These are phyloP conservation scores for Sugiyamaella japonica DNA, from an alignment of 1,139 yeast genomes.

Conservation along the genomic window DNA sequence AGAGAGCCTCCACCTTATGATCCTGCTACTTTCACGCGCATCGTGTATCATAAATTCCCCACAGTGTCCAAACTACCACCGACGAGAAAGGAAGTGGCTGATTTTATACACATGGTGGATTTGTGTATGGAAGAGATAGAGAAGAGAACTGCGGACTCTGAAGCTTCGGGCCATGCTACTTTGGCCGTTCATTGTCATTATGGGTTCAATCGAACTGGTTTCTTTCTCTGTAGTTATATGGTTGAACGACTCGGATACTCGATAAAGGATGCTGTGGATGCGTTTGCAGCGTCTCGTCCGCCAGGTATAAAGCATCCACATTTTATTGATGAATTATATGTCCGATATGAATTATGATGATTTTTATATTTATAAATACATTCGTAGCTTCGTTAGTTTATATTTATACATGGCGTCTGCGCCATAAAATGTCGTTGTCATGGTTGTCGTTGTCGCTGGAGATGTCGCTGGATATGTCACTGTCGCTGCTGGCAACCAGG, in stretches of 20 bases:
- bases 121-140: constrained; percentile 43
- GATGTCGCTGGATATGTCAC: constrained; percentile 1
- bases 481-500: not conserved
- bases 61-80: constrained; percentile 81
- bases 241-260: constrained; percentile 60
- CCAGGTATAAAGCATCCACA: constrained; percentile 83
- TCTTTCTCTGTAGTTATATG: constrained; percentile 67
- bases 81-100: constrained; percentile 57
- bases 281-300: constrained; percentile 56
- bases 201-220: constrained; percentile 81
- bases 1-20: constrained; percentile 76
- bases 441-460: constrained; percentile 19
- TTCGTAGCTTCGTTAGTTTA: constrained; percentile 6
- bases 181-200: constrained; percentile 79
- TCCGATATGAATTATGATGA: constrained; percentile 49
- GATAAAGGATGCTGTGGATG: constrained; percentile 63
- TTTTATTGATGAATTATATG: constrained; percentile 70
- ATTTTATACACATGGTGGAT: constrained; percentile 57
- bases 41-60: constrained; percentile 67
- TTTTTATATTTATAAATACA: not conserved
- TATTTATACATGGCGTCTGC: constrained; percentile 13
- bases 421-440: constrained; percentile 22
- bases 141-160: constrained; percentile 29
- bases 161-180: constrained; percentile 26
- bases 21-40: constrained; percentile 54